These are phyloP conservation scores for Clavariopsis aquatica DNA, from an alignment of 495 filamentous ascomycete genomes.

Conservation along the genomic window DNA sequence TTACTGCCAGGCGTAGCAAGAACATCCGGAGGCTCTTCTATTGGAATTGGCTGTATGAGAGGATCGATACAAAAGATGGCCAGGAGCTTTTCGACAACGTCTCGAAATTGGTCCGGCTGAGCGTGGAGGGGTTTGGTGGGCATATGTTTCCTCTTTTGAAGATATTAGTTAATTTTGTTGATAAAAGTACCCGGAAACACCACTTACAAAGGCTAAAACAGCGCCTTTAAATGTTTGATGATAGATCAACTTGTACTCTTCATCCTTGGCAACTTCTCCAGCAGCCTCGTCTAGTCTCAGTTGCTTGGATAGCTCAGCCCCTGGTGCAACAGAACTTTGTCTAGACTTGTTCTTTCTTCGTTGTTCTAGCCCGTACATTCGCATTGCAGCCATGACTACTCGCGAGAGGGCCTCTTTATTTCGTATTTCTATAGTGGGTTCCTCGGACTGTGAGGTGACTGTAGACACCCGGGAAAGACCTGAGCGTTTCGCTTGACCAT, in stretches of 20 bases:
- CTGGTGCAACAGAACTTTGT: slow-evolving; percentile 22
- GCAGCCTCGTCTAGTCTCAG: slow-evolving; percentile 9
- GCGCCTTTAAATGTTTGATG: slow-evolving; percentile 65
- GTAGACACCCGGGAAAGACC: slow-evolving; percentile 42
- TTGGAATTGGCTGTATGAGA: slow-evolving; percentile 13
- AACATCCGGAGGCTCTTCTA: neutral
- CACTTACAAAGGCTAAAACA: slow-evolving; percentile 54
- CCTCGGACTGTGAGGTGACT: slow-evolving; percentile 48
- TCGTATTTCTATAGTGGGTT: slow-evolving; percentile 45
- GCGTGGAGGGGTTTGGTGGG: slow-evolving; percentile 36
- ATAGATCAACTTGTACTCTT: slow-evolving; percentile 67
- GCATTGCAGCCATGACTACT: slow-evolving; percentile 62
- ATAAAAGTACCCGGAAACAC: neutral
- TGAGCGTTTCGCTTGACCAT: slow-evolving; percentile 28
- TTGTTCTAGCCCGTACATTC: slow-evolving; percentile 62
- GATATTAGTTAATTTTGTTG: neutral
- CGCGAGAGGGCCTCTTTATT: slow-evolving; percentile 52
- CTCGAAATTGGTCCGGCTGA: slow-evolving; percentile 41
- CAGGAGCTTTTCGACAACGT: slow-evolving; percentile 50
- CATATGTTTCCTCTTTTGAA: slow-evolving; percentile 48
- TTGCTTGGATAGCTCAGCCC: slow-evolving; percentile 8
- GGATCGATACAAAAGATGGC: slow-evolving; percentile 50
- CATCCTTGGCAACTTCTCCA: slow-evolving; percentile 48
- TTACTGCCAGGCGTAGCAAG: slow-evolving; percentile 25
- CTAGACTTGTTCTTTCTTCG: slow-evolving; percentile 39